phyloP scores from a whole-genome alignment of 164 flowering plant species.

The Houttuynia cordata region DNA sequence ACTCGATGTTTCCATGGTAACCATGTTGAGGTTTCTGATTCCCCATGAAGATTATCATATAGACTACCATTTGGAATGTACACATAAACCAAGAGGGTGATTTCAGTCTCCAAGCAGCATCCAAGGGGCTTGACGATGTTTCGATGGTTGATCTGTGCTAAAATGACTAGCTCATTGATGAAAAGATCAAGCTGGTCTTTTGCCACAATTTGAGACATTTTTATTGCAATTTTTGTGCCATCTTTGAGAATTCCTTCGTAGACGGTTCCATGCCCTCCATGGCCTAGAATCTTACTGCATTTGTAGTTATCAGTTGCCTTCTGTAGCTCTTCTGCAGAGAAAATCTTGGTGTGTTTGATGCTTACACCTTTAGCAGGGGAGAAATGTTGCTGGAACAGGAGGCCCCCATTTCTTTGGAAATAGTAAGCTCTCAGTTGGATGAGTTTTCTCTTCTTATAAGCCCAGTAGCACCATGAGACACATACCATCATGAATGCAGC shows the following conservation, averaged over 20 bases:
- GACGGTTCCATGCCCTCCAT: constrained; percentile 8
- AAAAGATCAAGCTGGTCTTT: constrained; percentile 10
- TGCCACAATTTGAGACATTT: constrained; percentile 9
- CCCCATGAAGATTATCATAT: constrained; percentile 2
- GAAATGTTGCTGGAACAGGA: constrained; percentile 5
- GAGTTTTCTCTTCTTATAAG: constrained; percentile 13
- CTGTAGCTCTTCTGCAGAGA: constrained; percentile 4
- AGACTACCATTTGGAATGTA: constrained; percentile 9
- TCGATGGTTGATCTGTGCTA: constrained; percentile 11
- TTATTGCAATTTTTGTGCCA: constrained; percentile 8
- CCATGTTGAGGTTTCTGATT: neutral
- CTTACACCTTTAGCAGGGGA: neutral
- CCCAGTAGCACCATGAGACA: constrained; percentile 12
- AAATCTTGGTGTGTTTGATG: neutral
- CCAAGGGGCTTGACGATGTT: constrained; percentile 14
- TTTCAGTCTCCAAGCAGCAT: constrained; percentile 11
- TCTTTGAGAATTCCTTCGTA: constrained; percentile 11
- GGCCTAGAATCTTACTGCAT: neutral
- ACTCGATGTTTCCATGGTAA: constrained; percentile 3
- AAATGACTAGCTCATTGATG: constrained; percentile 15
- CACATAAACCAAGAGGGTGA: constrained; percentile 11
- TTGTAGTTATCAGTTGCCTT: constrained; percentile 3
- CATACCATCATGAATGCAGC: neutral
- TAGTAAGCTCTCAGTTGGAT: neutral
- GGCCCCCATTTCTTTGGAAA: constrained; percentile 5